These are phyloP conservation scores for Aspergillus sp. DNA, from an alignment of 2,329 filamentous ascomycete genomes.

Conservation along the genomic window DNA sequence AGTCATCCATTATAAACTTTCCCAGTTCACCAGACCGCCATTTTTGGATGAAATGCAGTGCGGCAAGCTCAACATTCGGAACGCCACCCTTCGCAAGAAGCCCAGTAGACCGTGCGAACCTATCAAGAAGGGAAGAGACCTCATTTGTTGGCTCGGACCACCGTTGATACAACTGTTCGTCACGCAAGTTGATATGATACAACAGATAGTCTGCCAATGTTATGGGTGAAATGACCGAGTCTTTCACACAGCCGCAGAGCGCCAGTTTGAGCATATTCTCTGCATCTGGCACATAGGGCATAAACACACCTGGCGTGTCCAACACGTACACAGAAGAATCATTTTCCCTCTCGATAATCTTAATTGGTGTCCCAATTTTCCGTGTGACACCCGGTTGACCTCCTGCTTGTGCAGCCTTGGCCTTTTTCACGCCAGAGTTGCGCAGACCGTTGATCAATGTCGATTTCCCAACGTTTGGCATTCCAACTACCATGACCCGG, in stretches of 20 bases:
- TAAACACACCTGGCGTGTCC: conserved; percentile 91
- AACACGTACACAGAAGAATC: conserved; percentile 67
- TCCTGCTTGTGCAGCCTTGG: conserved; percentile 74
- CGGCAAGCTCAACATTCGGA: conserved; percentile 63
- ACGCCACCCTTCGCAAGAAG: conserved; percentile 64
- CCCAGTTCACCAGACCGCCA: conserved; percentile 75
- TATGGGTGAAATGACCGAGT: conserved; percentile 68
- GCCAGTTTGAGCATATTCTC: conserved; percentile 94
- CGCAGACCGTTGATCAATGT: conserved; percentile 85
- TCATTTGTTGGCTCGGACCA: conserved; percentile 75
- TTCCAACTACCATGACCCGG: conserved; percentile 80
- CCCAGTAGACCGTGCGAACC: conserved; percentile 65
- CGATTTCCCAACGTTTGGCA: conserved; percentile 97
- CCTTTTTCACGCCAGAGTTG: conserved; percentile 52
- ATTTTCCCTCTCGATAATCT: conserved; percentile 56
- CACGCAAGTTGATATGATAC: conserved; percentile 66
- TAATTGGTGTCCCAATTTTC: conserved; percentile 73
- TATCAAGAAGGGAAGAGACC: conserved; percentile 61
- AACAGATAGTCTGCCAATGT: conserved; percentile 86
- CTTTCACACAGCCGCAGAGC: conserved; percentile 82
- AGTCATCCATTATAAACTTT: conserved; percentile 67
- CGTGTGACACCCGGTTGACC: conserved; percentile 83
- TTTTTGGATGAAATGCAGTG: conserved; percentile 69
- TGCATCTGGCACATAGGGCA: conserved; percentile 77
- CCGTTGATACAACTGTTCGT: conserved; percentile 54